Percentiles rank a stretch among this genome's conserved stretches.
Conservation (phyloP, 768 basidiomycete species). For the Trametes cubensis region DNA sequence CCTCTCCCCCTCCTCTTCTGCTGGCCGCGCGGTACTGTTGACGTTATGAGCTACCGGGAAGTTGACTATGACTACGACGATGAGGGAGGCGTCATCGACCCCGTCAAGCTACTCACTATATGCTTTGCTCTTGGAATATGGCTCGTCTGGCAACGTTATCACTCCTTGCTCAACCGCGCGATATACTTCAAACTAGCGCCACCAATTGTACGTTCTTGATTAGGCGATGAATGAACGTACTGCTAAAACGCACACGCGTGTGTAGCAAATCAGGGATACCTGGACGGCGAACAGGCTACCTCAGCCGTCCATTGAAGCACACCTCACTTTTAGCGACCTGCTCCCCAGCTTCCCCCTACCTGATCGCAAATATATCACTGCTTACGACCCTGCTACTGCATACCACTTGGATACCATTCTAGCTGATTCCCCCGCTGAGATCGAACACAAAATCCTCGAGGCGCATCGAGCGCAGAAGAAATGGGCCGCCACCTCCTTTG, state of each 20-base stretch:
- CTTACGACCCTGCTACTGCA: constrained; percentile 89
- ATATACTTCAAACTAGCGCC: constrained; percentile 62
- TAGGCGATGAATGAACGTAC: constrained; percentile 1
- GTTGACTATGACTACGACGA: constrained; percentile 36
- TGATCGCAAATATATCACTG: constrained; percentile 76
- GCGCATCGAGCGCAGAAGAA: constrained; percentile 67
- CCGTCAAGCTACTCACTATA: constrained; percentile 64
- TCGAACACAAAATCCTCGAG: constrained; percentile 65
- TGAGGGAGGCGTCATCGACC: constrained; percentile 46
- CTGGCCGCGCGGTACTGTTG: constrained; percentile 5
- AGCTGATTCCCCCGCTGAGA: constrained; percentile 74
- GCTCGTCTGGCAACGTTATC: constrained; percentile 74
- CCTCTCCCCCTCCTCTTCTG: constrained; percentile 10
- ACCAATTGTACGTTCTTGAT: constrained; percentile 56
- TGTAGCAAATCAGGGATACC: constrained; percentile 42
- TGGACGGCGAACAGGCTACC: constrained; percentile 59
- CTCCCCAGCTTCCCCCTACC: constrained; percentile 49
- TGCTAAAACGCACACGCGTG: background rate
- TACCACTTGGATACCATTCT: constrained; percentile 78
- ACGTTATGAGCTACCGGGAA: constrained; percentile 26
- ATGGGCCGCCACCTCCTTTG: constrained; percentile 81
- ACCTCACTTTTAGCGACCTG: constrained; percentile 57
- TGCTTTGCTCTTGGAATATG: constrained; percentile 82
- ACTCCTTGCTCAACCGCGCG: constrained; percentile 72
- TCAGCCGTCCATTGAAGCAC: constrained; percentile 66